Base-by-base conservation (phyloP, 1,284 basidiomycete species). In the Naganishia sp. region DNA sequence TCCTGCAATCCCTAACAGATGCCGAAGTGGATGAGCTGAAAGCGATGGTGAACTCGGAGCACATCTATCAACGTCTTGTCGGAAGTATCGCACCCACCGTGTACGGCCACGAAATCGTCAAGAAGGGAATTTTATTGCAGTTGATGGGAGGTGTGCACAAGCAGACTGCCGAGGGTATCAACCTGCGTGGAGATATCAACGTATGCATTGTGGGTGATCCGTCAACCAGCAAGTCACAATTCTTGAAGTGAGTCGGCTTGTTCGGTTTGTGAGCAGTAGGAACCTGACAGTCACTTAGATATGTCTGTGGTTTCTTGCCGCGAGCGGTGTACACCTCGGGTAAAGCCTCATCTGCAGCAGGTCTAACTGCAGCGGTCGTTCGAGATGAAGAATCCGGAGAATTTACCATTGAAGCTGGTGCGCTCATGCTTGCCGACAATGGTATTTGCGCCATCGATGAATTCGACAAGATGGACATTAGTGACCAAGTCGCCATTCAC, bases 71-170 rank as follows among this genome's bases (percentile, higher is more conserved):
- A 18, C 87, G 93, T 18, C 83, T 99, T 5, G 95, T 99, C 21
- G 87, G 90, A 74, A 94, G 90, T 75, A 96, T 99, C 69, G 96
- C 96, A 1, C 96, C 96, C 1, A 98, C 96, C 0, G 95, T 99
- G 0, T 99, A 98, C 74, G 95, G 82, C 0, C 94, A 97, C 77
- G 94, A 98, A 75, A 94, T 97, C 64, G 94, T 97, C 73, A 99
- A 99, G 83, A 99, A 99, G 79, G 96, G 96, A 10, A 85, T 99
- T 45, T 81, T 99, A n/a, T 84, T 99, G 15, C 96, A 99, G 77
- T 86, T 99, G 50, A 93, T 99, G 92, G 95, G 96, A n/a, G 96
- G 96, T 52, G 95, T 99, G 13, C 95, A 99, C 82, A 99, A 99
- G 79, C 87, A 94, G 77, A 99, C 95, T 0, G 82, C 85, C 0